Evolutionary conservation across 139 green algal genomes (phyloP).

Genomic region (Pleodorina starrii): DNA sequence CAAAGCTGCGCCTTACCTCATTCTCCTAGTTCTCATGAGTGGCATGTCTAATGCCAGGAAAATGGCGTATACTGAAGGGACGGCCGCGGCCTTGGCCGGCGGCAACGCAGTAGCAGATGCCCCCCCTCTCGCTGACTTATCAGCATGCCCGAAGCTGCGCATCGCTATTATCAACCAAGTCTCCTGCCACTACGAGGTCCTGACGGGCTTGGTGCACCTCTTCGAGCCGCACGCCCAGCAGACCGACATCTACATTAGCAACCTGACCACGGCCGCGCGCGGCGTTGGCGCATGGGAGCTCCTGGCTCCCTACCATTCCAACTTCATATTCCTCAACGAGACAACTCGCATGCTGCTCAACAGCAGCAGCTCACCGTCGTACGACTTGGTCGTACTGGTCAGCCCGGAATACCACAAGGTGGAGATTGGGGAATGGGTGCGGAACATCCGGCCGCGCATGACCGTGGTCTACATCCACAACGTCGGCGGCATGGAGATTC

Average conservation of each 20-base stretch:
- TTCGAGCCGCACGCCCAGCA: conserved; percentile 44
- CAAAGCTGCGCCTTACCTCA: too few relatives aligned
- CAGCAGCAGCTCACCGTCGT: background rate
- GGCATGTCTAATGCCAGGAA: too few relatives aligned
- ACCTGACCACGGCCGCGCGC: background rate
- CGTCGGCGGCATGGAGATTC: background rate
- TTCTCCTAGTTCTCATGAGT: too few relatives aligned
- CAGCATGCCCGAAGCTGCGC: conserved; percentile 41
- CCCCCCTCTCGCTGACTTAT: background rate
- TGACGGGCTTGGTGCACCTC: conserved; percentile 50
- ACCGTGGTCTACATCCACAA: conserved; percentile 54
- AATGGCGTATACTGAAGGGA: too few relatives aligned
- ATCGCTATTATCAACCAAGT: conserved; percentile 72
- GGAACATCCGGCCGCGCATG: background rate
- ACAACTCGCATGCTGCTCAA: background rate
- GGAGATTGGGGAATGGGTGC: conserved; percentile 9
- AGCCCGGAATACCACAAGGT: conserved; percentile 54
- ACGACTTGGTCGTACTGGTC: conserved; percentile 55
- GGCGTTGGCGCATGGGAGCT: conserved; percentile 44
- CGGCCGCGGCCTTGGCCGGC: too few relatives aligned
- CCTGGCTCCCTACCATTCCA: background rate
- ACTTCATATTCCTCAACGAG: too few relatives aligned
- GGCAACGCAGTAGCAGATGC: too few relatives aligned
- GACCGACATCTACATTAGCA: conserved; percentile 44
- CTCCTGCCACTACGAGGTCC: conserved; percentile 62